phyloP scores from a whole-genome alignment of 345 rosid species.

The Gossypium sturtianum region DNA sequence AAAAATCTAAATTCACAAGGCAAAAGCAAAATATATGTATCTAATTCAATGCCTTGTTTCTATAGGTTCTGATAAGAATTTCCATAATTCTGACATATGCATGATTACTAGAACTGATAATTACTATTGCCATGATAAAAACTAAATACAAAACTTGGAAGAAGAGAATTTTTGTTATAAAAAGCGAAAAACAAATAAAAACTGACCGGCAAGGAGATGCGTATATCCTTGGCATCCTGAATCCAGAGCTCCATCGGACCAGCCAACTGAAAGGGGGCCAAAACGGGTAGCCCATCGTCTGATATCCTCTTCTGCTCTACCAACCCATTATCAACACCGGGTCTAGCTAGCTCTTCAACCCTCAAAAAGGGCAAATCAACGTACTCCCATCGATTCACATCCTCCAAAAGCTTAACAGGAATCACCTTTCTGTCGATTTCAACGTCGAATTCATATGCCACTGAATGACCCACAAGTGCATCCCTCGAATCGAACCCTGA shows the following conservation, averaged over 20 bases:
- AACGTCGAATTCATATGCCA: constrained; percentile 73
- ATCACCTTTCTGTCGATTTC: constrained; percentile 61
- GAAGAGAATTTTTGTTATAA: background rate
- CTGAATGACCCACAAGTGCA: constrained; percentile 83
- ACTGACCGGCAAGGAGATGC: constrained; percentile 70
- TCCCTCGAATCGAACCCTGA: constrained; percentile 79
- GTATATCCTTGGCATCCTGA: constrained; percentile 78
- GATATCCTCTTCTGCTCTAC: constrained; percentile 22
- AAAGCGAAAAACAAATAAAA: background rate
- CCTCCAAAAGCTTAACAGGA: constrained; percentile 87
- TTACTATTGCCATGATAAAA: no score
- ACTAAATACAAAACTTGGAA: background rate
- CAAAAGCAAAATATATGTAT: no score
- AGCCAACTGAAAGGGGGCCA: constrained; percentile 89
- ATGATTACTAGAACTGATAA: no score
- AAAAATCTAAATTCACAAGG: background rate
- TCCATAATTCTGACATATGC: no score
- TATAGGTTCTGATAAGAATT: no score
- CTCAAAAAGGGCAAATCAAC: constrained; percentile 81
- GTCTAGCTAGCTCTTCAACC: constrained; percentile 28
- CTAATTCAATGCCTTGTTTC: no score
- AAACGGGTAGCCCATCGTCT: constrained; percentile 47
- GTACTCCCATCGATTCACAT: constrained; percentile 79
- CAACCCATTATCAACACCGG: constrained; percentile 35
- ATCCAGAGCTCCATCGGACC: constrained; percentile 98